Percentiles rank a stretch among this genome's conserved stretches.
These are phyloP conservation scores for Fraxinus quadrangulata DNA, from an alignment of 257 asterid genomes.

Conservation along the genomic window DNA sequence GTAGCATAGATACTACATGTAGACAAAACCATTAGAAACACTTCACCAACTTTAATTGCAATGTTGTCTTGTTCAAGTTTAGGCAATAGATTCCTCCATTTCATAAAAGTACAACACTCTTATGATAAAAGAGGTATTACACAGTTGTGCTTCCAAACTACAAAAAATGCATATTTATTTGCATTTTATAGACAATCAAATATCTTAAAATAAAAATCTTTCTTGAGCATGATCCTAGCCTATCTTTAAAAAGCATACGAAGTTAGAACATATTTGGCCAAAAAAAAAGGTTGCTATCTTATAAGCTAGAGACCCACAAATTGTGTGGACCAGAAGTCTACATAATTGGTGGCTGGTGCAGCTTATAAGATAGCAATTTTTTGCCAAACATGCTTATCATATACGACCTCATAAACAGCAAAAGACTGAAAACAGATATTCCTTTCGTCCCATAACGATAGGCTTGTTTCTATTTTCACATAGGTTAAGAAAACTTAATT, in stretches of 20 bases:
- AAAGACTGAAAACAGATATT: not conserved
- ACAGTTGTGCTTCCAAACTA: constrained; percentile 1
- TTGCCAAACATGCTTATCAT: not conserved
- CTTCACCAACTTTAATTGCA: constrained; percentile 13
- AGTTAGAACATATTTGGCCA: not conserved
- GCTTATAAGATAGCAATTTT: no score
- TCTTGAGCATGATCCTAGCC: constrained; percentile 1
- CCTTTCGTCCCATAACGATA: no score
- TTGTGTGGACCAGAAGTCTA: not conserved
- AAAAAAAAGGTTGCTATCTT: no score
- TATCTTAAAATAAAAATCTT: not conserved
- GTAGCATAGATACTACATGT: constrained; percentile 21
- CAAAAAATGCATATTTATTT: not conserved
- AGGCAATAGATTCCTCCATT: constrained; percentile 15
- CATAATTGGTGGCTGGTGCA: no score
- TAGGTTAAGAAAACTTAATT: no score
- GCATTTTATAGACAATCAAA: constrained; percentile 8
- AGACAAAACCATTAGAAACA: not conserved
- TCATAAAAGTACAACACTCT: constrained; percentile 3
- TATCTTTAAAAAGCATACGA: constrained; percentile 7
- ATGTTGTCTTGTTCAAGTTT: not conserved
- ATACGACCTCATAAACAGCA: constrained; percentile 6
- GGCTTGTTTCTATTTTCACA: no score
- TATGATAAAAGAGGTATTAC: not conserved
- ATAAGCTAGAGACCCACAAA: not conserved